Percentiles rank a stretch among this genome's conserved stretches.
Evolutionary conservation across 805 yeast species (phyloP).

Genomic region (Phaffomyces thermotolerans): DNA sequence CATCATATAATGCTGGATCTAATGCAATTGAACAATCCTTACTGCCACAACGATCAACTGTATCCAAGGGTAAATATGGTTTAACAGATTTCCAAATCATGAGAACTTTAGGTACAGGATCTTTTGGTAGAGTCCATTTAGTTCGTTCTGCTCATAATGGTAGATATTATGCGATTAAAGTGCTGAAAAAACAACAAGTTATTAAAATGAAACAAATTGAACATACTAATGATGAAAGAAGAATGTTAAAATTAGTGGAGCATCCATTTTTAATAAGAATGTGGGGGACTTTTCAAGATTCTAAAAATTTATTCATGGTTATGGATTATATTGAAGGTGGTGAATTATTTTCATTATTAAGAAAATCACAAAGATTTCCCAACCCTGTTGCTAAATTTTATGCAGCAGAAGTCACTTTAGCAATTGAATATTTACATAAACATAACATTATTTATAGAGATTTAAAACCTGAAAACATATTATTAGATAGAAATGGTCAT

Average conservation of each 20-base stretch:
- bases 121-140: constrained; percentile 90
- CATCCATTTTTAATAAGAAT: constrained; percentile 88
- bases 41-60: constrained; percentile 22
- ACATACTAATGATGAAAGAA: constrained; percentile 91
- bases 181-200: constrained; percentile 77
- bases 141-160: constrained; percentile 86
- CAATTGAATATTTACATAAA: constrained; percentile 79
- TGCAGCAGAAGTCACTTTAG: constrained; percentile 84
- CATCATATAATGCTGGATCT: neutral
- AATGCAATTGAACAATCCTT: constrained; percentile 15
- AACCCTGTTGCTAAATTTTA: constrained; percentile 95
- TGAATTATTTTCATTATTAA: constrained; percentile 74
- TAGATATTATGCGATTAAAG: constrained; percentile 89
- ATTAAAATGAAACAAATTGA: constrained; percentile 92
- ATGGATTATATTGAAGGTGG: constrained; percentile 98
- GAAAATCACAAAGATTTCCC: constrained; percentile 88
- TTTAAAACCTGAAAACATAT: constrained; percentile 86
- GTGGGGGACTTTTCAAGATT: constrained; percentile 97
- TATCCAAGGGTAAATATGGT: constrained; percentile 62
- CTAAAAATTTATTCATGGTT: constrained; percentile 78
- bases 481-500: constrained; percentile 84
- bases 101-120: constrained; percentile 91
- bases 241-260: constrained; percentile 77
- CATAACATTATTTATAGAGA: constrained; percentile 87
- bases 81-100: constrained; percentile 73